Evolutionary conservation across 2,329 filamentous ascomycete genomes (phyloP).

Genomic region (Lomentospora prolificans): DNA sequence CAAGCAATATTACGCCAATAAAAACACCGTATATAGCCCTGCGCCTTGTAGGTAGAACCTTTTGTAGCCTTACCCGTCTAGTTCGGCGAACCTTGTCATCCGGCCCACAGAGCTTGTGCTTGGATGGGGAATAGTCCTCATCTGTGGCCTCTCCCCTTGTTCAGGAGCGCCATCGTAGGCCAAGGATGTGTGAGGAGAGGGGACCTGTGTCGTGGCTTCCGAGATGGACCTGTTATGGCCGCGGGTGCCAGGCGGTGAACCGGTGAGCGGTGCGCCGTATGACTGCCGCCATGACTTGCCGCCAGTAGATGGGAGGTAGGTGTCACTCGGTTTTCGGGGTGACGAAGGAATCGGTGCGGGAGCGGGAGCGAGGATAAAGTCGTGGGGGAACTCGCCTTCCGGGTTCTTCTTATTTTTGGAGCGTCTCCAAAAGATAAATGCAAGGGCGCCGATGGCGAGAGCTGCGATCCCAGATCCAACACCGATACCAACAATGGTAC

Average conservation of each 20-base stretch:
- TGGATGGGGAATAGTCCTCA: slow-evolving; percentile 7
- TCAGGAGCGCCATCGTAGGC: not conserved
- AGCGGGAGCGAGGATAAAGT: slow-evolving; percentile 3
- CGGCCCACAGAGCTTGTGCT: slow-evolving; percentile 2
- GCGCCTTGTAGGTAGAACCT: too few relatives aligned
- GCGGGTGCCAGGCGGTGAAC: slow-evolving; percentile 1
- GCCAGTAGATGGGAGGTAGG: not conserved
- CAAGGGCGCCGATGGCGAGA: slow-evolving; percentile 1
- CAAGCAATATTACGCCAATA: too few relatives aligned
- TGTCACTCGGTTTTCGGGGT: not conserved
- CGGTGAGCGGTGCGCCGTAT: not conserved
- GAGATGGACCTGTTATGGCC: slow-evolving; percentile 4
- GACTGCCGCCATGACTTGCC: not conserved
- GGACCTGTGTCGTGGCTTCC: slow-evolving; percentile 4
- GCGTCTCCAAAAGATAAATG: slow-evolving; percentile 4
- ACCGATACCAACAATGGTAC: slow-evolving; percentile 8
- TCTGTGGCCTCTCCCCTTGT: slow-evolving; percentile 1
- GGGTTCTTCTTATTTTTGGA: not conserved
- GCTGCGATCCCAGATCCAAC: slow-evolving; percentile 6
- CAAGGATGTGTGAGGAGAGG: not conserved
- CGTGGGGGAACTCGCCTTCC: not conserved
- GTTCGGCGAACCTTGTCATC: slow-evolving; percentile 7
- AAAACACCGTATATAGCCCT: too few relatives aligned
- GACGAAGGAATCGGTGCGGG: not conserved
- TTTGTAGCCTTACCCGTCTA: not conserved